A percentile compares a stretch with the other conserved stretches of the same genome.
Evolutionary conservation across 2,329 filamentous ascomycete species (phyloP).

Genomic region (Penicillium sp.): DNA sequence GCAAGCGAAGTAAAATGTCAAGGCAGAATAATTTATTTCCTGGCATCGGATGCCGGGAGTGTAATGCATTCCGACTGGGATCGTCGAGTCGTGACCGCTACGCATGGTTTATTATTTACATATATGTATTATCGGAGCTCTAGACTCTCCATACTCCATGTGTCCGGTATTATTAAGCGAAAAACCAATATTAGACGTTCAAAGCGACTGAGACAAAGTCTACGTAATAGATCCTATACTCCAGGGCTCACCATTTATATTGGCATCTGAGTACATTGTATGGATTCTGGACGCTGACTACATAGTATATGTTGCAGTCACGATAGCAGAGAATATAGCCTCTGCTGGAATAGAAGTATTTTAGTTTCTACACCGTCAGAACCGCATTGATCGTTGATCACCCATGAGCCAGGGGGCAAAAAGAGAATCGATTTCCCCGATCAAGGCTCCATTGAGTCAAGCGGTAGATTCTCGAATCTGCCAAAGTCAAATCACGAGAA

Average conservation of each 20-base stretch:
- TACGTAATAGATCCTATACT: conserved; percentile 7
- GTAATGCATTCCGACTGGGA: conserved; percentile 1
- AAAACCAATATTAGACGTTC: conserved; percentile 6
- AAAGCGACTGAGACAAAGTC: conserved; percentile 9
- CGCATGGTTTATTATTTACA: not conserved
- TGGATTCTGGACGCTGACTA: not conserved
- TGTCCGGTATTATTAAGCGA: conserved; percentile 1
- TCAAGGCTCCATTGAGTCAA: not conserved
- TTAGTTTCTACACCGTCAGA: not conserved
- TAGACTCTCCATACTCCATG: conserved; percentile 1
- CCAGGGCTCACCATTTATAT: conserved; percentile 5
- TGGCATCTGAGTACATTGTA: not conserved
- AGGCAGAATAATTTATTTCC: conserved; percentile 13
- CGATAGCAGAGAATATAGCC: not conserved
- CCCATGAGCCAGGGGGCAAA: not conserved
- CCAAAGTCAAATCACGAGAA: not conserved
- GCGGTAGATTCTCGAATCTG: not conserved
- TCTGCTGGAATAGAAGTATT: not conserved
- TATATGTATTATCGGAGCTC: not conserved
- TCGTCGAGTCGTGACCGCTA: conserved; percentile 7
- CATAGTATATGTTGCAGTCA: not conserved
- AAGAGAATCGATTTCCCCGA: not conserved
- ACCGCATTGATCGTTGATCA: not conserved
- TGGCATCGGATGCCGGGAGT: conserved; percentile 6
- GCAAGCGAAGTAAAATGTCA: not conserved